phyloP scores from a whole-genome alignment of 345 rosid species.

The Mangifera indica region DNA sequence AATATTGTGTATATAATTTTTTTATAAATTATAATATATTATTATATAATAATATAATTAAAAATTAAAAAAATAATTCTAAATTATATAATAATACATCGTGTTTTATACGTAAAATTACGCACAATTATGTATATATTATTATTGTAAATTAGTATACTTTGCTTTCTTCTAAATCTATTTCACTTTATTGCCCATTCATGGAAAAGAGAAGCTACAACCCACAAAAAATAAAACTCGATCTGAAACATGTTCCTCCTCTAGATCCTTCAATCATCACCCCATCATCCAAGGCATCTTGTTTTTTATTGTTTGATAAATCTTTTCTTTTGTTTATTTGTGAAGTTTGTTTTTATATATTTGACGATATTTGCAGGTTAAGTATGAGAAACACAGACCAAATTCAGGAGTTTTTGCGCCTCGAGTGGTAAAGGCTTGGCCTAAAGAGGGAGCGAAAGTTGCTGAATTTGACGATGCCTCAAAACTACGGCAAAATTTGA shows the following conservation, averaged over 20 bases:
- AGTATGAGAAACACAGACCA: slow-evolving; percentile 24
- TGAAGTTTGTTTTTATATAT: background rate
- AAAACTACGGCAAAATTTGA: background rate
- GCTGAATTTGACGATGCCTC: slow-evolving; percentile 20
- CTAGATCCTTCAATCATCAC: slow-evolving; percentile 17
- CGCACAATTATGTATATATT: too few relatives aligned
- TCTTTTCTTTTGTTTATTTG: background rate
- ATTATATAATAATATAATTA: too few relatives aligned
- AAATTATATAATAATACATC: too few relatives aligned
- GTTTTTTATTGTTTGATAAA: background rate
- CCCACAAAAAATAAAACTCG: background rate
- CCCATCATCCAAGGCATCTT: slow-evolving; percentile 26
- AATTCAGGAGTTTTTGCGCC: background rate
- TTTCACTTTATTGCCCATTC: too few relatives aligned
- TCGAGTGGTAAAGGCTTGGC: background rate
- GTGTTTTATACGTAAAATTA: too few relatives aligned
- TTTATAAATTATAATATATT: too few relatives aligned
- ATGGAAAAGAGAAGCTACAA: background rate
- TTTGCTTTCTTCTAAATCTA: too few relatives aligned
- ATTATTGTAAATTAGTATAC: too few relatives aligned
- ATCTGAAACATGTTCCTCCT: slow-evolving; percentile 33
- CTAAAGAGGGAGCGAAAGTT: slow-evolving; percentile 6
- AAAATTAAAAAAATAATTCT: too few relatives aligned
- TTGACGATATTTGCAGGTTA: slow-evolving; percentile 15
- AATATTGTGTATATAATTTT: too few relatives aligned